phyloP scores from a whole-genome alignment of 2,329 filamentous ascomycete genomes.

The Ceratocystis papillata region DNA sequence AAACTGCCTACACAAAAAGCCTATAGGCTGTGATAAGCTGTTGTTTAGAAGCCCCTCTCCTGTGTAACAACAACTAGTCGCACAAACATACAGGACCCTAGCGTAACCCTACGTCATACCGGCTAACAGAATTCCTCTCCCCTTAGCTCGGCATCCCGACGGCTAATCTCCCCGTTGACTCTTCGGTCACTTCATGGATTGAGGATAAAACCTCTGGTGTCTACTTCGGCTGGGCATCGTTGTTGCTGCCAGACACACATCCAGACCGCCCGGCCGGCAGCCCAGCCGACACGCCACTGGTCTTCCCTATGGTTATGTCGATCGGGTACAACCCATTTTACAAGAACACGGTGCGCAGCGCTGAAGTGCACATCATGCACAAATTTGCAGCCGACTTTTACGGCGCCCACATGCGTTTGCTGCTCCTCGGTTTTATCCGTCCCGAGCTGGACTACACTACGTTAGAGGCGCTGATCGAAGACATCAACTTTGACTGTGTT shows the following conservation, averaged over 20 bases:
- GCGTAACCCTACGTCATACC: not conserved
- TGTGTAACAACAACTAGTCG: not conserved
- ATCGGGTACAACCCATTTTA: constrained; percentile 98
- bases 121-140: not conserved
- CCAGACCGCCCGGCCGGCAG: constrained; percentile 33
- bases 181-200: constrained; percentile 50
- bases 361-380: constrained; percentile 84
- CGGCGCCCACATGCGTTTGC: constrained; percentile 62
- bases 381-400: constrained; percentile 75
- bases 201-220: constrained; percentile 61
- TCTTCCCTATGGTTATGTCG: constrained; percentile 83
- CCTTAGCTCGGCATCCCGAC: constrained; percentile 83
- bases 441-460: constrained; percentile 81
- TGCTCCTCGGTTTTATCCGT: constrained; percentile 78
- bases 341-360: constrained; percentile 75
- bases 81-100: not conserved
- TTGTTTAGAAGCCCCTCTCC: not conserved
- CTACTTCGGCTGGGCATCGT: constrained; percentile 84
- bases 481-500: constrained; percentile 81
- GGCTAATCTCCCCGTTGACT: constrained; percentile 75
- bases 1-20: too few relatives aligned
- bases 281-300: constrained; percentile 29
- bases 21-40: not conserved
- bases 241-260: constrained; percentile 47
- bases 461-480: constrained; percentile 70